Conservation (phyloP, 495 filamentous ascomycete genomes). For the Hypoxylon fuscum region DNA sequence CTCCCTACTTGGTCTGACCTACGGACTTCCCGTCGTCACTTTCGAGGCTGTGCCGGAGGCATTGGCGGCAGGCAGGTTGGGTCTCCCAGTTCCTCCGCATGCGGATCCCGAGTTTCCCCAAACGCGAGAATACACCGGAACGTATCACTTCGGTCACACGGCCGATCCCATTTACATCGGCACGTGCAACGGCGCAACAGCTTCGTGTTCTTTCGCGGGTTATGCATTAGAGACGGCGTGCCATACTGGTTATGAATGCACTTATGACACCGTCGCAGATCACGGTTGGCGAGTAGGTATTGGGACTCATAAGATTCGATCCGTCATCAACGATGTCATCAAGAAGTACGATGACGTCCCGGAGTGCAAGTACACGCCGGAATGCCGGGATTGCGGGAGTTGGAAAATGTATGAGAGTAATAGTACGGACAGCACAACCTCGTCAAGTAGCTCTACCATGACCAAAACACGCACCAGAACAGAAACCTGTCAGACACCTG, state of each 20-base stretch:
- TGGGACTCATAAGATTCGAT: slow-evolving; percentile 83
- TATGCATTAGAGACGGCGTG: slow-evolving; percentile 94
- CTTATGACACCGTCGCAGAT: slow-evolving; percentile 90
- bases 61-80: slow-evolving; percentile 82
- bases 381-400: slow-evolving; percentile 88
- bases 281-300: slow-evolving; percentile 89
- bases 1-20: slow-evolving; percentile 87
- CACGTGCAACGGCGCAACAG: slow-evolving; percentile 87
- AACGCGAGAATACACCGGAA: slow-evolving; percentile 73
- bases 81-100: slow-evolving; percentile 86
- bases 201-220: slow-evolving; percentile 88
- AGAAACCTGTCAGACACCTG: slow-evolving; percentile 87
- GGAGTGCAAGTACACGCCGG: slow-evolving; percentile 71
- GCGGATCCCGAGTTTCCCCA: slow-evolving; percentile 74
- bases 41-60: slow-evolving; percentile 94
- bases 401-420: slow-evolving; percentile 97
- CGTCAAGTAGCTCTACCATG: slow-evolving; percentile 61
- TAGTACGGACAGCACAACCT: slow-evolving; percentile 76
- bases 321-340: slow-evolving; percentile 86
- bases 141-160: slow-evolving; percentile 95
- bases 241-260: slow-evolving; percentile 86
- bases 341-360: slow-evolving; percentile 81
- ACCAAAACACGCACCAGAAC: slow-evolving; percentile 75
- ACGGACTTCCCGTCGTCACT: slow-evolving; percentile 84
- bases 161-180: slow-evolving; percentile 96